phyloP scores from a whole-genome alignment of 768 basidiomycete species.

The Royoungia palumana region DNA sequence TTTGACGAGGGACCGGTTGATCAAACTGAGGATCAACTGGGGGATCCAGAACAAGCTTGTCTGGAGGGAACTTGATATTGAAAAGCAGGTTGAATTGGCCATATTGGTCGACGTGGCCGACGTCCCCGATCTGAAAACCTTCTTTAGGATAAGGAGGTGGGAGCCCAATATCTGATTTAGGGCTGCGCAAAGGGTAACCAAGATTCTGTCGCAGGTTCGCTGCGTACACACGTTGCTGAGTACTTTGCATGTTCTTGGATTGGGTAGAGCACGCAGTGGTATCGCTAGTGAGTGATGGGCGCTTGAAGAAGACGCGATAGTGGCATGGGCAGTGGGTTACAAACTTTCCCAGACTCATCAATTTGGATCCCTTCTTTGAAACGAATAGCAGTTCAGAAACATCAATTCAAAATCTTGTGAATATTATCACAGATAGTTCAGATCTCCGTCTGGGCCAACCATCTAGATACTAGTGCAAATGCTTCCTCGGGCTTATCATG shows the following conservation, averaged over 20 bases:
- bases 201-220: constrained; percentile 5
- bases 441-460: constrained; percentile 48
- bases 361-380: not conserved
- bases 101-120: constrained; percentile 24
- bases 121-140: constrained; percentile 35
- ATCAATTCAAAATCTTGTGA: no score
- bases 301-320: no score
- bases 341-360: no score
- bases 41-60: no score
- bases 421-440: constrained; percentile 18
- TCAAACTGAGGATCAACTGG: no score
- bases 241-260: not conserved
- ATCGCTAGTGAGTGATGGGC: no score
- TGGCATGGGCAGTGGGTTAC: no score
- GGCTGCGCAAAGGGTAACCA: constrained; percentile 32
- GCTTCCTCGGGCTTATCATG: constrained; percentile 67
- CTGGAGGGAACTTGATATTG: constrained; percentile 19
- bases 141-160: constrained; percentile 18
- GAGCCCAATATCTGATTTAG: constrained; percentile 20
- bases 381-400: no score
- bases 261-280: no score
- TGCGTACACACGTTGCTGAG: constrained; percentile 7
- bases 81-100: constrained; percentile 33
- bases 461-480: constrained; percentile 59
- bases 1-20: not conserved